Percentiles rank a stretch among this genome's conserved stretches.
phyloP scores from a whole-genome alignment of 306 rosid species.

The Comarum palustre region DNA sequence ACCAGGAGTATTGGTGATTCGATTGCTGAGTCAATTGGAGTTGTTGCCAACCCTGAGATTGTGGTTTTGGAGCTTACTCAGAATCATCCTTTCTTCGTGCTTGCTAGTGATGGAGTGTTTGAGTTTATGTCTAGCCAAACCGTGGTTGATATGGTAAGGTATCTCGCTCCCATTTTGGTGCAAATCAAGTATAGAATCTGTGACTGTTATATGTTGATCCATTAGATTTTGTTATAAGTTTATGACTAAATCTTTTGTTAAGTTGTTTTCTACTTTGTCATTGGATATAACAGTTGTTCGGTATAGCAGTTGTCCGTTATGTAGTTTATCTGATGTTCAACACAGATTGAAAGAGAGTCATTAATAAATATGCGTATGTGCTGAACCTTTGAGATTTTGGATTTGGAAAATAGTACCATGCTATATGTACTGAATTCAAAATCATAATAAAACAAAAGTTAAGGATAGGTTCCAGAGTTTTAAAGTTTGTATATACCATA shows the following conservation, averaged over 20 bases:
- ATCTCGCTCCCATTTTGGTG: conserved; percentile 22
- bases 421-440: background rate
- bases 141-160: conserved; percentile 90
- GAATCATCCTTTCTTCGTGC: conserved; percentile 80
- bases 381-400: background rate
- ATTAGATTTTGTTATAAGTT: background rate
- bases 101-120: conserved; percentile 97
- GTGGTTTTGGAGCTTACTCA: conserved; percentile 79
- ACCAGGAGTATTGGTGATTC: conserved; percentile 96
- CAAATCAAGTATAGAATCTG: conserved; percentile 16
- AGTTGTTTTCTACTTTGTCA: background rate
- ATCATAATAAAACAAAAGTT: background rate
- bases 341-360: background rate
- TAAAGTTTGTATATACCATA: background rate
- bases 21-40: conserved; percentile 88
- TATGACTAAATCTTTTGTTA: background rate
- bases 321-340: background rate
- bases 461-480: background rate
- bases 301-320: background rate
- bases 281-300: background rate
- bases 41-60: conserved; percentile 93
- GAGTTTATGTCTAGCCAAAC: conserved; percentile 95
- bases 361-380: background rate
- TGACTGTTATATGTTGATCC: conserved; percentile 3
- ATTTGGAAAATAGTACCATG: background rate